A percentile compares a stretch with the other conserved stretches of the same genome.
These are phyloP conservation scores for Pyrenophora tritici-repentis DNA, from an alignment of 2,329 filamentous ascomycete species.

Conservation along the genomic window DNA sequence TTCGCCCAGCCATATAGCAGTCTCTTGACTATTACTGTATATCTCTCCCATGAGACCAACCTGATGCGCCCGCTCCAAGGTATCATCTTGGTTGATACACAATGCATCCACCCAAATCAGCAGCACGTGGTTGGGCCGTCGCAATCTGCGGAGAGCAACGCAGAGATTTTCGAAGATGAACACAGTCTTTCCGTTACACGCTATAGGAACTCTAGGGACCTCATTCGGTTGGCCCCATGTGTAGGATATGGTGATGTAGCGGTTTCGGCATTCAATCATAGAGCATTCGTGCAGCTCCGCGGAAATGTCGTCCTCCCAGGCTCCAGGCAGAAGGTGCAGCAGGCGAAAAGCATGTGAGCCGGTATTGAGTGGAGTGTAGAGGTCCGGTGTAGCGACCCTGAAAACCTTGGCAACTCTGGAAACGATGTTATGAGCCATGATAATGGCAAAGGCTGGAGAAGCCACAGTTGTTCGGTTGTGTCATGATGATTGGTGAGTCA, in stretches of 20 bases:
- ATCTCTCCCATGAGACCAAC: constrained; percentile 11
- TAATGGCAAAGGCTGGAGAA: not conserved
- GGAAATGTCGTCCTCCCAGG: constrained; percentile 10
- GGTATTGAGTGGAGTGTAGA: constrained; percentile 1
- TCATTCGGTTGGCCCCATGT: constrained; percentile 14
- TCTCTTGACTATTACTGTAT: constrained; percentile 10
- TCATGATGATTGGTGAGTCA: not conserved
- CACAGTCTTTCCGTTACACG: constrained; percentile 12
- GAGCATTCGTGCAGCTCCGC: constrained; percentile 9
- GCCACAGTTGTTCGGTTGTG: not conserved
- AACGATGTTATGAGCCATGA: constrained; percentile 6
- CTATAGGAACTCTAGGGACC: constrained; percentile 12
- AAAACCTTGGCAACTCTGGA: constrained; percentile 1
- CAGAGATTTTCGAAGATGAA: constrained; percentile 20
- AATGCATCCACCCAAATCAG: constrained; percentile 10
- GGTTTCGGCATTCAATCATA: constrained; percentile 9
- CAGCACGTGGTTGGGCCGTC: constrained; percentile 5
- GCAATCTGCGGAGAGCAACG: constrained; percentile 17
- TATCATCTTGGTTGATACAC: constrained; percentile 9
- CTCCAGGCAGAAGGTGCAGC: constrained; percentile 13
- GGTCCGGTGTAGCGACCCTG: not conserved
- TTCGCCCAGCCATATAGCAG: constrained; percentile 10
- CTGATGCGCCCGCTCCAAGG: constrained; percentile 5
- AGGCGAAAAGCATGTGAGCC: constrained; percentile 11
- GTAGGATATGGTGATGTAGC: constrained; percentile 21